Evolutionary conservation across 1,139 yeast genomes (phyloP).

Genomic region (Suzukiozyma palmioleophila): DNA sequence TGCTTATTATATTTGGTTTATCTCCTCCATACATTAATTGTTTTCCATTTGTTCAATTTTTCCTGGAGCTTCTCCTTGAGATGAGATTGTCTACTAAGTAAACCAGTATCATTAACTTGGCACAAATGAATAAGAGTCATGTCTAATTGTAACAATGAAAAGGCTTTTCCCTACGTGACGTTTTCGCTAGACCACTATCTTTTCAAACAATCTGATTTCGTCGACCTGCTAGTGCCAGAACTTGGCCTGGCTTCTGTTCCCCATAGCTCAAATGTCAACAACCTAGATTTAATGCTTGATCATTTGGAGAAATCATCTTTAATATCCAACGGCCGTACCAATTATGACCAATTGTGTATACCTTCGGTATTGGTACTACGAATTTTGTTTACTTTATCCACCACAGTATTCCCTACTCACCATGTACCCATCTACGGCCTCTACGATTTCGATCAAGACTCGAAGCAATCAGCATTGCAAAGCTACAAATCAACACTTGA

Average conservation of each 20-base stretch:
- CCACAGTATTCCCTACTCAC: background rate
- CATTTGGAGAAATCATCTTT: conserved; percentile 19
- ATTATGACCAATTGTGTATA: conserved; percentile 7
- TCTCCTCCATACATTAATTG: too few relatives aligned
- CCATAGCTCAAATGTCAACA: conserved; percentile 23
- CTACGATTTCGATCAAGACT: conserved; percentile 16
- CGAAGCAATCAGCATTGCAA: conserved; percentile 14
- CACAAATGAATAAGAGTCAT: background rate
- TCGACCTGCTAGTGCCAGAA: conserved; percentile 24
- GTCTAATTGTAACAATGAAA: background rate
- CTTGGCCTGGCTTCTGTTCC: conserved; percentile 12
- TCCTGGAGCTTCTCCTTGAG: too few relatives aligned
- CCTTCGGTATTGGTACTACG: conserved; percentile 26
- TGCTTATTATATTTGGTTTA: too few relatives aligned
- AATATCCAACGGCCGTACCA: conserved; percentile 2
- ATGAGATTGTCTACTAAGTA: too few relatives aligned
- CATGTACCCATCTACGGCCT: conserved; percentile 13
- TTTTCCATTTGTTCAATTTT: too few relatives aligned
- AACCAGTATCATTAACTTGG: background rate
- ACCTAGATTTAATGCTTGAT: conserved; percentile 27
- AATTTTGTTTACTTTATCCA: conserved; percentile 24
- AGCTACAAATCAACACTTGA: conserved; percentile 17
- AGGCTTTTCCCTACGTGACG: conserved; percentile 1
- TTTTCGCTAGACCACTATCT: conserved; percentile 1
- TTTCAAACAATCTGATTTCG: conserved; percentile 16